Percentiles rank a stretch among this genome's conserved stretches.
These are phyloP conservation scores for Penicillium lividum DNA, from an alignment of 495 filamentous ascomycete genomes.

Conservation along the genomic window DNA sequence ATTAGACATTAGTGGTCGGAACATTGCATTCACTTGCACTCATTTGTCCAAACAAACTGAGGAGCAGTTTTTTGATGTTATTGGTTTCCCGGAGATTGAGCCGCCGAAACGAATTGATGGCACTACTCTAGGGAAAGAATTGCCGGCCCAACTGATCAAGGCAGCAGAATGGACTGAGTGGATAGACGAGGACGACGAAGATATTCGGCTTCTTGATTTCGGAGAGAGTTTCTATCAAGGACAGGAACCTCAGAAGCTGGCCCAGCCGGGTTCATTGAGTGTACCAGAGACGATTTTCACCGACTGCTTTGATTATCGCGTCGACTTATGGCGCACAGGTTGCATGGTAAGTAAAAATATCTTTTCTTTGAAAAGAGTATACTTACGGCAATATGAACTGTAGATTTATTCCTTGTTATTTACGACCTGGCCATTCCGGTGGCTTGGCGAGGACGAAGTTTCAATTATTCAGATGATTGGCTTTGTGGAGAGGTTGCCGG, in stretches of 20 bases:
- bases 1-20: constrained; percentile 23
- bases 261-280: constrained; percentile 33
- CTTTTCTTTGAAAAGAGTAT: constrained; percentile 7
- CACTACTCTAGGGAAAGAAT: constrained; percentile 23
- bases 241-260: constrained; percentile 29
- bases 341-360: constrained; percentile 31
- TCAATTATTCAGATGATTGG: constrained; percentile 20
- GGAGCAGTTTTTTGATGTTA: constrained; percentile 28
- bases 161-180: constrained; percentile 33
- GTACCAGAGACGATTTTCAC: constrained; percentile 41
- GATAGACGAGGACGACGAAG: constrained; percentile 41
- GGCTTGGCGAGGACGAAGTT: constrained; percentile 23
- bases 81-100: constrained; percentile 33
- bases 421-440: constrained; percentile 23
- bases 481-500: constrained; percentile 18
- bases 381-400: constrained; percentile 12
- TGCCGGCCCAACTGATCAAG: constrained; percentile 38
- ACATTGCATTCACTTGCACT: constrained; percentile 22
- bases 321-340: constrained; percentile 46
- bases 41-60: constrained; percentile 14
- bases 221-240: constrained; percentile 37
- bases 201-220: constrained; percentile 40
- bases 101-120: constrained; percentile 30
- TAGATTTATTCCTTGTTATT: constrained; percentile 29
- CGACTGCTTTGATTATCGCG: constrained; percentile 39